These are phyloP conservation scores for Skeletonema costatum DNA, from an alignment of 108 stramenopile genomes.

Conservation along the genomic window DNA sequence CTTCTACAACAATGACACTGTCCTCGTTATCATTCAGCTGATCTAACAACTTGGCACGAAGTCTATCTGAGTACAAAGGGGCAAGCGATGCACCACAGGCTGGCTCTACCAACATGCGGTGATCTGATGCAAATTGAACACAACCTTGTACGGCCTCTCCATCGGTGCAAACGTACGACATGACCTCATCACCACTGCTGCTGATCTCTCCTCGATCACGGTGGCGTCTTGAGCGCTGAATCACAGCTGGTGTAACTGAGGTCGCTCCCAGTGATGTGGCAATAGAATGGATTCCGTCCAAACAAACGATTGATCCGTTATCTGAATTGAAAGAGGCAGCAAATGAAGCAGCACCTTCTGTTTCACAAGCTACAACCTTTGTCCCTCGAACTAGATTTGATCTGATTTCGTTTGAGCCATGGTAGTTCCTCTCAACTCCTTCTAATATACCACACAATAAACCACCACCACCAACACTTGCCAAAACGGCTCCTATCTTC, in stretches of 20 bases:
- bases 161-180: constrained; percentile 75
- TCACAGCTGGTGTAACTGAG: constrained; percentile 73
- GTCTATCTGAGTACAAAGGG: constrained; percentile 70
- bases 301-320: constrained; percentile 7
- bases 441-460: constrained; percentile 82
- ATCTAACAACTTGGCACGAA: constrained; percentile 48
- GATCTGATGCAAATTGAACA: constrained; percentile 71
- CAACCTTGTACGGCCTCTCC: constrained; percentile 84
- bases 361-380: constrained; percentile 86
- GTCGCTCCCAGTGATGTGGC: constrained; percentile 90
- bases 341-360: constrained; percentile 88
- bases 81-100: constrained; percentile 92
- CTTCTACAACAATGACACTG: constrained; percentile 76
- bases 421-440: constrained; percentile 67
- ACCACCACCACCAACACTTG: constrained; percentile 92
- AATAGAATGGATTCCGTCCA: constrained; percentile 72
- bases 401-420: constrained; percentile 3
- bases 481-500: constrained; percentile 73
- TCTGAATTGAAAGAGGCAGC: constrained; percentile 44
- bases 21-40: constrained; percentile 32
- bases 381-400: constrained; percentile 34
- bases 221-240: constrained; percentile 61
- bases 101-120: constrained; percentile 90
- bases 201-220: constrained; percentile 30
- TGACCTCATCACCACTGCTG: constrained; percentile 43